Base-by-base conservation (phyloP, 148 eudicot genomes). In the Gaultheria prostrata region DNA sequence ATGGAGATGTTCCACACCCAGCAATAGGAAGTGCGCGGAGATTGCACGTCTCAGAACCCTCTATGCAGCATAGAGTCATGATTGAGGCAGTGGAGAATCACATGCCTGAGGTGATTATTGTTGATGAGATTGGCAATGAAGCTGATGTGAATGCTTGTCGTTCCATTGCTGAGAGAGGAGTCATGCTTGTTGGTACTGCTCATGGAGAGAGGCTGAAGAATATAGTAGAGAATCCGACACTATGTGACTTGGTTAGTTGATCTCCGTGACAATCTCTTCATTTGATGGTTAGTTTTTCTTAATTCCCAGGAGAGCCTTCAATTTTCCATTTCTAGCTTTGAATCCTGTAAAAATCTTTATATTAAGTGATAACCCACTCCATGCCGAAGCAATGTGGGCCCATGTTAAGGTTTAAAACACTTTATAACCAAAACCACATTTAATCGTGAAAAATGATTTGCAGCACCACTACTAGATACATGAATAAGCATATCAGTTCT, bases 71-170 rank as follows among this genome's bases (percentile, higher is more conserved):
- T 67, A 56, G 81, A 77, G 87, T 90, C 50, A 88, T 90, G 92
- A 88, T 87, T 63, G 92, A 90, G 83, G 92, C 92, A 69, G 92
- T 90, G 72, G 92, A 90, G 81, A 90, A 90, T 82, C 92, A 90
- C 88, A 90, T 87, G 92, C 92, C 92, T 85, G 89, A 90, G 82
- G 92, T 90, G 84, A 90, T 90, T 76, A 87, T 90, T 79, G 87
- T 90, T 74, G 92, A 90, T 84, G 90, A 90, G 86, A 88, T 90
- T 82, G 85, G 92, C 76, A 88, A 89, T 10, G 87, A 81, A 61
- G 86, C 89, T 56, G 92, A 90, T 82, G 92, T 87, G 70, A 83
- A 85, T 35, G 92, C 92, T 85, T 90, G 92, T 75, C 86, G 90
- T 43, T 88, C 92, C 51, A 88, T 90, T 79, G 90, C 92, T 45